Percentiles rank a stretch among this genome's conserved stretches.
Evolutionary conservation across 768 basidiomycete genomes (phyloP).

Genomic region (Mycena galericulata): DNA sequence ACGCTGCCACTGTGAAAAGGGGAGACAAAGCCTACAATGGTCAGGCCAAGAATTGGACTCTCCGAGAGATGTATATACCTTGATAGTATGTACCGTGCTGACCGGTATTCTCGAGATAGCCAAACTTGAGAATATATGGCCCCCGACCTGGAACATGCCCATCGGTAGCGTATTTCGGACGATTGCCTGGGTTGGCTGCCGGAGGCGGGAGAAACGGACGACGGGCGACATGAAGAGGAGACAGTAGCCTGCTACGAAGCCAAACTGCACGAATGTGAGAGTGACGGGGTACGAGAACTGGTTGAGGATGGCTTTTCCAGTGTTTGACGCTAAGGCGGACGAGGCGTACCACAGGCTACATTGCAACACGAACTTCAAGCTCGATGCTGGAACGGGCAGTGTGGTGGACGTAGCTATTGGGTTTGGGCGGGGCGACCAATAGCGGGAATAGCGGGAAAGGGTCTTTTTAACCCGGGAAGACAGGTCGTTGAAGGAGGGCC

Average conservation of each 20-base stretch:
- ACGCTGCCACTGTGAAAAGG: slow-evolving; percentile 95
- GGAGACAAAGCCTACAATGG: slow-evolving; percentile 88
- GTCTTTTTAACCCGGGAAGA: slow-evolving; percentile 26
- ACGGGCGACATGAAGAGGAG: slow-evolving; percentile 84
- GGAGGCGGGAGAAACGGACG: slow-evolving; percentile 74
- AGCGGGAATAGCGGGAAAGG: slow-evolving; percentile 31
- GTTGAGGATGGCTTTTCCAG: slow-evolving; percentile 94
- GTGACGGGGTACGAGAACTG: slow-evolving; percentile 96
- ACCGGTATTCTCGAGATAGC: slow-evolving; percentile 97
- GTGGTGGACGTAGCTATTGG: slow-evolving; percentile 40
- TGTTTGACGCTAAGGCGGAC: slow-evolving; percentile 95
- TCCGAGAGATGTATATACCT: slow-evolving; percentile 64
- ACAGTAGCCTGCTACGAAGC: slow-evolving; percentile 91
- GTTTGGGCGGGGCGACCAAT: slow-evolving; percentile 30
- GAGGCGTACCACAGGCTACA: slow-evolving; percentile 94
- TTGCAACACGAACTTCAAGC: slow-evolving; percentile 73
- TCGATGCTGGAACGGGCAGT: slow-evolving; percentile 48
- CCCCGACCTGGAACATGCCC: slow-evolving; percentile 97
- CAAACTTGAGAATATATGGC: slow-evolving; percentile 97
- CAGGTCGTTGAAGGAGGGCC: slow-evolving; percentile 29
- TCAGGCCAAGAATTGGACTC: neutral
- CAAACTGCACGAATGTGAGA: slow-evolving; percentile 97
- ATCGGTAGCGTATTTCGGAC: slow-evolving; percentile 88
- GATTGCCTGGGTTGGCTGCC: slow-evolving; percentile 79
- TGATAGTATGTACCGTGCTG: slow-evolving; percentile 98